Evolutionary conservation across 2,329 filamentous ascomycete genomes (phyloP).

Genomic region (Phialophora expanda): DNA sequence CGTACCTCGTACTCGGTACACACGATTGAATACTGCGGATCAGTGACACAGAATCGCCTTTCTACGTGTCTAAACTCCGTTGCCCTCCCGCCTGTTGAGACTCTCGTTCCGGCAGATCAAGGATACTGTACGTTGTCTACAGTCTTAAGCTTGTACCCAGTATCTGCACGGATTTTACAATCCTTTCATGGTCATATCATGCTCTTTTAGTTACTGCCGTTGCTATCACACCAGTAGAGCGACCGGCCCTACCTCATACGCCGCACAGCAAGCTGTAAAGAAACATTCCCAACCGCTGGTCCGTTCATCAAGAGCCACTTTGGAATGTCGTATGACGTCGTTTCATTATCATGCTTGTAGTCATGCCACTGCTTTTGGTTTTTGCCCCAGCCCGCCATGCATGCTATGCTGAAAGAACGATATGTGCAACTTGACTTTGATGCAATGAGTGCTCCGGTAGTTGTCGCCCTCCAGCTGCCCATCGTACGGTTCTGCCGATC

Average conservation of each 20-base stretch:
- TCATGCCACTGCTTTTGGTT: constrained; percentile 1
- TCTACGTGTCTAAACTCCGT: too few species aligned
- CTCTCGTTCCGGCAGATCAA: neutral
- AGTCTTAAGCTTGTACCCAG: neutral
- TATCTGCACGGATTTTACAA: neutral
- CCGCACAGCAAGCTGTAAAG: neutral
- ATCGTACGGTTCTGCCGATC: constrained; percentile 12
- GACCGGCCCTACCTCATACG: neutral
- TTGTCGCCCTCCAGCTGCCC: neutral
- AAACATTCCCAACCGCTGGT: neutral
- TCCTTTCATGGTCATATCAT: neutral
- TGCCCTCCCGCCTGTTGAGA: neutral
- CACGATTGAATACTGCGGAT: neutral
- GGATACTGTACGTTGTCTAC: neutral
- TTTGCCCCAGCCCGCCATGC: constrained; percentile 10
- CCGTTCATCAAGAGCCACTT: neutral
- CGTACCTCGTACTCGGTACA: neutral
- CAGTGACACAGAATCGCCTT: neutral
- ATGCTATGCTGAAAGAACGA: constrained; percentile 19
- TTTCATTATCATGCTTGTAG: neutral
- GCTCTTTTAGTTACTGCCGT: neutral
- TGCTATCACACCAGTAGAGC: neutral
- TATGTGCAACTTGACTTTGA: neutral
- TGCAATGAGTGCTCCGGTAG: constrained; percentile 1
- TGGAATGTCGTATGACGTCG: neutral